A percentile compares a stretch with the other conserved stretches of the same genome.
Conservation (phyloP, 371 early-diverging fungal genomes). For the Zopfochytrium polystomum region DNA sequence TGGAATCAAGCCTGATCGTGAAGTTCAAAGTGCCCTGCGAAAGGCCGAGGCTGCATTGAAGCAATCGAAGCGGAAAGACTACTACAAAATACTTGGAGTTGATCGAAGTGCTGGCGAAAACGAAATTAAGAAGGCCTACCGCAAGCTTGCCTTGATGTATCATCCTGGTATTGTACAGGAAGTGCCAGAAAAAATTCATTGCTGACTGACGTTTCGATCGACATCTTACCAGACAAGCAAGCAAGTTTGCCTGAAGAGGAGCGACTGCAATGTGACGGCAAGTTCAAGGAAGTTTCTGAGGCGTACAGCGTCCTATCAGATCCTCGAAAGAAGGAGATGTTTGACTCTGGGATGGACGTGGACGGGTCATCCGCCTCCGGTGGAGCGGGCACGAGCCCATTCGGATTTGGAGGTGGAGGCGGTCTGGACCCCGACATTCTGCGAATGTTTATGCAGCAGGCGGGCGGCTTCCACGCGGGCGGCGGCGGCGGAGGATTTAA, state of each 20-base stretch:
- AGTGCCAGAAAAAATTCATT: no score
- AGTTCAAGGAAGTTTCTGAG: constrained; percentile 83
- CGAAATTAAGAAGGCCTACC: constrained; percentile 96
- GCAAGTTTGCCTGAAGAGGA: constrained; percentile 51
- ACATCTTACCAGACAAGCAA: constrained; percentile 57
- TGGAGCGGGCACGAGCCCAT: constrained; percentile 31
- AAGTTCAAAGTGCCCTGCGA: constrained; percentile 53
- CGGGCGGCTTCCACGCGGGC: constrained; percentile 58
- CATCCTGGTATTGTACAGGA: constrained; percentile 83
- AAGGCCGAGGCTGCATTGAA: constrained; percentile 50
- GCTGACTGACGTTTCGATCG: constrained; percentile 41
- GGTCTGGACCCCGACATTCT: constrained; percentile 75
- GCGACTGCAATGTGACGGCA: constrained; percentile 64
- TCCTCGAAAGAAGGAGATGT: constrained; percentile 74
- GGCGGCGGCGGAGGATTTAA: constrained; percentile 24
- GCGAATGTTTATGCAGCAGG: constrained; percentile 96
- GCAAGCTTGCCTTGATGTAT: constrained; percentile 90
- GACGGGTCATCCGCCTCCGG: constrained; percentile 43
- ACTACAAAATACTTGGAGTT: constrained; percentile 83
- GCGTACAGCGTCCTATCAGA: constrained; percentile 87
- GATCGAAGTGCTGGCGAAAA: constrained; percentile 72
- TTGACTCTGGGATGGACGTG: constrained; percentile 82
- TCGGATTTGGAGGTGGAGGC: constrained; percentile 30
- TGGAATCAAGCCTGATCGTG: constrained; percentile 66
- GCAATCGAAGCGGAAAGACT: constrained; percentile 73